Evolutionary conservation across 345 rosid species (phyloP), one percentile per base, ranked within the genome.

Genomic region (Geranium rotundifolium): DNA sequence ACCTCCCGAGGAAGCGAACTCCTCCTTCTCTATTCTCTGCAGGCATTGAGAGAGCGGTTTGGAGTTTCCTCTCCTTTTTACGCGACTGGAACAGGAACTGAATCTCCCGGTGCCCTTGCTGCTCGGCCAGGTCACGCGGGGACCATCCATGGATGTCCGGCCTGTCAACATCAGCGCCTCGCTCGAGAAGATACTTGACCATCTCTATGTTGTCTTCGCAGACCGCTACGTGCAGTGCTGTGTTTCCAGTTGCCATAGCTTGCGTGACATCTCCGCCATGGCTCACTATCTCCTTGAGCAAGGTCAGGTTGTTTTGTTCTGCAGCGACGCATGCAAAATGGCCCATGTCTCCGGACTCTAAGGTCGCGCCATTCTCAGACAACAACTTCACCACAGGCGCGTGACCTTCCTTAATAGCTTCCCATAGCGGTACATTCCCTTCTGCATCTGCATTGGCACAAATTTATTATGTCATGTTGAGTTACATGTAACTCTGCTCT

Each of bases 51-150:
- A 63, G 20, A 39, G 68, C 67, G 6, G 89, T 30, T n/a, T 70
- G 80, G 4, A 63, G 60, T 72, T 69, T 69, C 8, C 62, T 56
- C 29, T 79, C 82, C 49, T 9, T 14, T 46, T 62, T 58, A 23
- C 29, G 20, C 17, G 87, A 68, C 63, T 75, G 64, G 64, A 90
- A 90, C 9, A 93, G 57, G 37, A 29, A 13, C 75, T 80, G 85
- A 56, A 93, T 87, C 19, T 90, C 96, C 60, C 87, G 91, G n/a
- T 86, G 97, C 4, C 99, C 95, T 60, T 93, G 97, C 70, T 90
- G 96, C 18, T 90, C 99, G 54, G 95, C 99, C 56, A 93, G 83
- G 65, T 84, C 90, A 68, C 75, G 76, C 0, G 96, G 82, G 5
- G 87, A 83, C 97, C 99, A 93, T 14, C 86, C 77, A 17, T 87